Percentiles rank a stretch among this genome's conserved stretches.
These are phyloP conservation scores for Beauveria caledonica DNA, from an alignment of 2,329 filamentous ascomycete genomes.

Conservation along the genomic window DNA sequence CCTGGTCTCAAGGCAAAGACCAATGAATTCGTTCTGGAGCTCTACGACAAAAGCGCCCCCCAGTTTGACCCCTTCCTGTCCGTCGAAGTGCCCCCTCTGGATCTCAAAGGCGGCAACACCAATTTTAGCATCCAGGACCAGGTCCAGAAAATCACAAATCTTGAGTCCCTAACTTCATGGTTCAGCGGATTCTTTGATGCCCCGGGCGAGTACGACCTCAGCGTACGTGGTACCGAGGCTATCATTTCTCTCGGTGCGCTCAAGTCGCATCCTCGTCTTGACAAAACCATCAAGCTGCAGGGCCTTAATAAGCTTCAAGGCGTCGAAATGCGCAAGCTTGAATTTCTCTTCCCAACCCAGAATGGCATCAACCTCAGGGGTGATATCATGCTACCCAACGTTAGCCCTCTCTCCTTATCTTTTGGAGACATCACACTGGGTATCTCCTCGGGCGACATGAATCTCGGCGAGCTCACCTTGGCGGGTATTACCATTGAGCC, in stretches of 20 bases:
- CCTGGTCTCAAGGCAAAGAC: slow-evolving; percentile 24
- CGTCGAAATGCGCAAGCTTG: slow-evolving; percentile 25
- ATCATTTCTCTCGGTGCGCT: slow-evolving; percentile 32
- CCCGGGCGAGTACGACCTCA: slow-evolving; percentile 26
- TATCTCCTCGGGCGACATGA: slow-evolving; percentile 30
- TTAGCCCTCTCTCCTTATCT: slow-evolving; percentile 33
- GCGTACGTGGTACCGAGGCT: slow-evolving; percentile 26
- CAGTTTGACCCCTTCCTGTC: slow-evolving; percentile 19
- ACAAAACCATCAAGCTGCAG: slow-evolving; percentile 33
- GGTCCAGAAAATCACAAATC: slow-evolving; percentile 27
- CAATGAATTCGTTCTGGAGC: slow-evolving; percentile 28
- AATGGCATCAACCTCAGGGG: slow-evolving; percentile 36
- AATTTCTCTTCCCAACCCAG: slow-evolving; percentile 28
- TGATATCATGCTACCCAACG: slow-evolving; percentile 36
- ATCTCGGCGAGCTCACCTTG: slow-evolving; percentile 30
- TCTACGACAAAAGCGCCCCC: slow-evolving; percentile 33
- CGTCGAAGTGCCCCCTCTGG: slow-evolving; percentile 23
- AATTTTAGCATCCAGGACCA: slow-evolving; percentile 27
- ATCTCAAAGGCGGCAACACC: slow-evolving; percentile 29
- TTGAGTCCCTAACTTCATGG: slow-evolving; percentile 31
- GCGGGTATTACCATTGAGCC: slow-evolving; percentile 32
- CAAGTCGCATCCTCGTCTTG: slow-evolving; percentile 27
- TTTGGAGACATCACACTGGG: slow-evolving; percentile 40
- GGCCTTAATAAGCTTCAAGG: slow-evolving; percentile 30
- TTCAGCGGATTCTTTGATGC: slow-evolving; percentile 32